Evolutionary conservation across 495 filamentous ascomycete species (phyloP), one percentile per base, ranked within the genome.

Genomic region (Bathelium albidoporum): DNA sequence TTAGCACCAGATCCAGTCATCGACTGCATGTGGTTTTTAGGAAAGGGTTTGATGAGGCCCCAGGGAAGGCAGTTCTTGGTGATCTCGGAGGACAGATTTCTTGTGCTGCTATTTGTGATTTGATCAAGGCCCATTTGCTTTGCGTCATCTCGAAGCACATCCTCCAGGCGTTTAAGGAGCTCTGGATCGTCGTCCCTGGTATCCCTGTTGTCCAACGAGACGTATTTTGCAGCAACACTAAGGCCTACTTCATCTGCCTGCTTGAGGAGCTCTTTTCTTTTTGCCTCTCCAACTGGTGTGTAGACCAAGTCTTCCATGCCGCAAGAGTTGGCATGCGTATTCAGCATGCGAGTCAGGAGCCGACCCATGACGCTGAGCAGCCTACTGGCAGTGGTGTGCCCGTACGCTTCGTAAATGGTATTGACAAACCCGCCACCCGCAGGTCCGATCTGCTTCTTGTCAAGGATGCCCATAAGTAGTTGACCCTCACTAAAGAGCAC

Each of bases 1-100:
- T 99, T 99, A 58, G 95, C 95, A 69, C 95, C 95, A 29, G 95
- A 95, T 1, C 87, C 86, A 11, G 95, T 99, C 95, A 99, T 99
- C 64, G 87, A 84, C 80, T 97, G 95, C 91, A 99, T 97, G 73
- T 97, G 95, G 67, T 99, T 99, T 71, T 86, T 87, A 0, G 95
- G 95, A 76, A 97, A 97, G 24, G 85, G 84, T 75, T 99, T 99
- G 62, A 85, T 84, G 39, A 99, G 83, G 36, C 90, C 91, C 10
- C 70, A 70, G 1, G 94, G 95, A 44, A 97, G 80, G 76, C 91
- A 96, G 14, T 80, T 79, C 32, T 76, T 78, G 5, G 90, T 96
- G 59, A 97, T 84, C 1, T 85, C 84, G 0, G 87, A 87, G 2
- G 94, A 96, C 9, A 98, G 80, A 22, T 81, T 75, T 11, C 80